A percentile compares a stretch with the other conserved stretches of the same genome.
phyloP scores from a whole-genome alignment of 768 basidiomycete genomes.

The Gloeostereum incarnatum region DNA sequence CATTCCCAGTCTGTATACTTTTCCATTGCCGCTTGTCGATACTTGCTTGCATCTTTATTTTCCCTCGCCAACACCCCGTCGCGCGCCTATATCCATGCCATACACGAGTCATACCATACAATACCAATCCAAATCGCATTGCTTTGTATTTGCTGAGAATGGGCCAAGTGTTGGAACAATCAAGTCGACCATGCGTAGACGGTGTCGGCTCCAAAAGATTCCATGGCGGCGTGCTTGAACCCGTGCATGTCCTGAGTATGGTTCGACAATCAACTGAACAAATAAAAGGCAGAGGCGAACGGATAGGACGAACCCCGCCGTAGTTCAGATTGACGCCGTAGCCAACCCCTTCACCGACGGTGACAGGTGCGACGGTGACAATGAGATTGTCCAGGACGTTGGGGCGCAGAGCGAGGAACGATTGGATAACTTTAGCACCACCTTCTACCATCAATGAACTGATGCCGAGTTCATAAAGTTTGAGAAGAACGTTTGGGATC shows the following conservation, averaged over 20 bases:
- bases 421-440: constrained; percentile 73
- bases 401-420: constrained; percentile 37
- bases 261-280: constrained; percentile 1
- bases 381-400: constrained; percentile 62
- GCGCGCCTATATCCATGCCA: no score
- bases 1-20: background rate
- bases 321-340: constrained; percentile 23
- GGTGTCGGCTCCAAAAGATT: constrained; percentile 24
- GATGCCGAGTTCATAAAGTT: constrained; percentile 49
- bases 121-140: no score
- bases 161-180: no score
- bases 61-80: no score
- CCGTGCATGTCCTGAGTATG: constrained; percentile 3
- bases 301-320: constrained; percentile 1
- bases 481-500: constrained; percentile 38
- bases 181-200: constrained; percentile 16
- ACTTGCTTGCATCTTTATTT: background rate
- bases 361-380: constrained; percentile 78
- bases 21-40: constrained; percentile 10
- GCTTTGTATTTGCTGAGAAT: no score
- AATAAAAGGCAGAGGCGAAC: constrained; percentile 2
- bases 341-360: constrained; percentile 64
- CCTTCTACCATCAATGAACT: constrained; percentile 92
- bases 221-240: constrained; percentile 20
- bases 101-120: no score